These are phyloP conservation scores for Batkoa obscura DNA, from an alignment of 371 early-diverging fungal species.

Conservation along the genomic window DNA sequence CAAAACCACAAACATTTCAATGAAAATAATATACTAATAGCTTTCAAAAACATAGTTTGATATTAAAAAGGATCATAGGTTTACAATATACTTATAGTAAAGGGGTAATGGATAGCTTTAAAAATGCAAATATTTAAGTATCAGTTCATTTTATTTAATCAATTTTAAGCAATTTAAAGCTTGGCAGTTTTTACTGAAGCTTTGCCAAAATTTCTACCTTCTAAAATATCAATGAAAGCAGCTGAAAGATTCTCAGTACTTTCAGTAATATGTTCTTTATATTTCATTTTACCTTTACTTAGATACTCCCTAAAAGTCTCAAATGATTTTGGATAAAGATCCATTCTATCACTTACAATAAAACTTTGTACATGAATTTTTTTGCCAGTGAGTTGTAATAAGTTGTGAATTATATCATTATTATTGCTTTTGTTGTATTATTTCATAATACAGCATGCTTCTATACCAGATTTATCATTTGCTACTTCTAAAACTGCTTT, in stretches of 20 bases:
- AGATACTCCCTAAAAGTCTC: constrained; percentile 39
- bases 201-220: constrained; percentile 14
- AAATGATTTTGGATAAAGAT: constrained; percentile 24
- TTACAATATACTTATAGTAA: too few relatives aligned
- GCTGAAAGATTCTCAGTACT: constrained; percentile 65
- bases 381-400: constrained; percentile 21
- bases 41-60: too few relatives aligned
- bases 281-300: constrained; percentile 41
- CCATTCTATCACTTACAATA: constrained; percentile 31
- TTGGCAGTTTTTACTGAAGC: neutral
- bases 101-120: too few relatives aligned
- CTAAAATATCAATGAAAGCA: constrained; percentile 50
- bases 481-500: constrained; percentile 21
- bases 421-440: constrained; percentile 32
- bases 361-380: constrained; percentile 30
- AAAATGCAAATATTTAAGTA: too few relatives aligned
- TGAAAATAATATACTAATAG: too few relatives aligned
- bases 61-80: too few relatives aligned
- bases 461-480: constrained; percentile 24
- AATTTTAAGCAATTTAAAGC: too few relatives aligned
- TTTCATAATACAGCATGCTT: constrained; percentile 36
- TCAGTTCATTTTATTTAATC: too few relatives aligned
- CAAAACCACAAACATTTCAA: too few relatives aligned
- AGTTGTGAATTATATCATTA: constrained; percentile 24
- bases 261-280: constrained; percentile 34